These are phyloP conservation scores for Tylopilus sp. DNA, from an alignment of 768 basidiomycete species.

Conservation along the genomic window DNA sequence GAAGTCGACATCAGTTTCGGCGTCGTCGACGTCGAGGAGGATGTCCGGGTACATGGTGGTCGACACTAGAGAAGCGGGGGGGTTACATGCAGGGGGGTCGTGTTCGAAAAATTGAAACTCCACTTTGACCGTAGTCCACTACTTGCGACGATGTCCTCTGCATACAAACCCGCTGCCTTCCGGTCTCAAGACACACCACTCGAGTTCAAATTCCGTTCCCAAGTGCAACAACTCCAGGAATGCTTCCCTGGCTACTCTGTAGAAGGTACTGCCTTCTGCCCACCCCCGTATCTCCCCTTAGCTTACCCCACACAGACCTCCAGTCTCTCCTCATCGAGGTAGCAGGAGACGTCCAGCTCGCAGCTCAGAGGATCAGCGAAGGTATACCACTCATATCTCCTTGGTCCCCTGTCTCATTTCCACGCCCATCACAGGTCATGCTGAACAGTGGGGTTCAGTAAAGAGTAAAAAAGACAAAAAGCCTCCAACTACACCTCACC, in stretches of 20 bases:
- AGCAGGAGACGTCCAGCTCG: slow-evolving; percentile 63
- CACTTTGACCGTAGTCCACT: neutral
- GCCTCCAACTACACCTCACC: slow-evolving; percentile 35
- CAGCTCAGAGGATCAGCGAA: slow-evolving; percentile 72
- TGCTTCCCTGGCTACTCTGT: slow-evolving; percentile 65
- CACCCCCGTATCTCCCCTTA: slow-evolving; percentile 14
- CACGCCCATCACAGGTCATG: slow-evolving; percentile 48
- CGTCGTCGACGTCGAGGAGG: slow-evolving; percentile 19
- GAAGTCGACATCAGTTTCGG: slow-evolving; percentile 29
- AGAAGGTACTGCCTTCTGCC: slow-evolving; percentile 49
- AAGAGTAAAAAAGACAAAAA: slow-evolving; percentile 90
- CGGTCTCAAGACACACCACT: slow-evolving; percentile 18
- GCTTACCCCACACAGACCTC: slow-evolving; percentile 47
- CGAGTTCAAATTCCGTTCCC: slow-evolving; percentile 44
- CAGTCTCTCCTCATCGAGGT: slow-evolving; percentile 65
- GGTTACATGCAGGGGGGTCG: slow-evolving; percentile 21
- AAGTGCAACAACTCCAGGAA: slow-evolving; percentile 66
- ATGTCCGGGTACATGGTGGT: slow-evolving; percentile 4
- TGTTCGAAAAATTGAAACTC: slow-evolving; percentile 25
- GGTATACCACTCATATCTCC: slow-evolving; percentile 37
- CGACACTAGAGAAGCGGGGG: slow-evolving; percentile 3
- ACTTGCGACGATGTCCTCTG: slow-evolving; percentile 22
- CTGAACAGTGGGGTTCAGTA: slow-evolving; percentile 80
- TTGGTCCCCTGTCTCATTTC: slow-evolving; percentile 6
- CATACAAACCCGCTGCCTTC: slow-evolving; percentile 30